phyloP scores from a whole-genome alignment of 2,329 filamentous ascomycete genomes.

The Metarhizium sp. region DNA sequence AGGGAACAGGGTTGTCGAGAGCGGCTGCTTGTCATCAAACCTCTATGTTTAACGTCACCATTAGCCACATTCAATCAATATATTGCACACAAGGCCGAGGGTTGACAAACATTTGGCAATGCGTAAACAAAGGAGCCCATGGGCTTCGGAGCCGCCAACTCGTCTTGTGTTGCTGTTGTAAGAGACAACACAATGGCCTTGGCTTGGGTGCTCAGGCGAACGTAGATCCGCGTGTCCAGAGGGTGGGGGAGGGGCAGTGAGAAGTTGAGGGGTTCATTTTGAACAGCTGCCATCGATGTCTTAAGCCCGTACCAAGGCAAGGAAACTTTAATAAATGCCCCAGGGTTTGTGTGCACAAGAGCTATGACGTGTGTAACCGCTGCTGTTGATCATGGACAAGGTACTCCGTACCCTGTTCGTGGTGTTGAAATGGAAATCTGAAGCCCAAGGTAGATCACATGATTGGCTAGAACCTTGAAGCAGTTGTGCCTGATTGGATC shows the following conservation, averaged over 20 bases:
- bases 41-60: slow-evolving; percentile 33
- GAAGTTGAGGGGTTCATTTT: slow-evolving; percentile 17
- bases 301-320: background rate
- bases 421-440: background rate
- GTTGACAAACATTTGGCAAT: slow-evolving; percentile 63
- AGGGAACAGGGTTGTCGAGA: slow-evolving; percentile 72
- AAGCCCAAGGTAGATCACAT: slow-evolving; percentile 5
- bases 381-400: background rate
- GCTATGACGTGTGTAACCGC: background rate
- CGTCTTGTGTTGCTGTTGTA: slow-evolving; percentile 46
- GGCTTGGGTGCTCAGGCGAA: slow-evolving; percentile 48
- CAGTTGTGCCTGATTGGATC: background rate
- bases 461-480: slow-evolving; percentile 7
- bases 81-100: background rate
- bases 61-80: slow-evolving; percentile 1
- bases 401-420: background rate
- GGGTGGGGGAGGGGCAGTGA: slow-evolving; percentile 52
- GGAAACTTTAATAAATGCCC: background rate
- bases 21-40: slow-evolving; percentile 48
- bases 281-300: background rate
- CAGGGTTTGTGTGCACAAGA: background rate
- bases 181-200: slow-evolving; percentile 53
- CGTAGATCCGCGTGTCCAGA: slow-evolving; percentile 50
- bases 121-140: slow-evolving; percentile 93
- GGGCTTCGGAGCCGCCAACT: slow-evolving; percentile 37